Evolutionary conservation across 495 filamentous ascomycete genomes (phyloP), one percentile per base, ranked within the genome.

Genomic region (Glutinoglossum americanum): DNA sequence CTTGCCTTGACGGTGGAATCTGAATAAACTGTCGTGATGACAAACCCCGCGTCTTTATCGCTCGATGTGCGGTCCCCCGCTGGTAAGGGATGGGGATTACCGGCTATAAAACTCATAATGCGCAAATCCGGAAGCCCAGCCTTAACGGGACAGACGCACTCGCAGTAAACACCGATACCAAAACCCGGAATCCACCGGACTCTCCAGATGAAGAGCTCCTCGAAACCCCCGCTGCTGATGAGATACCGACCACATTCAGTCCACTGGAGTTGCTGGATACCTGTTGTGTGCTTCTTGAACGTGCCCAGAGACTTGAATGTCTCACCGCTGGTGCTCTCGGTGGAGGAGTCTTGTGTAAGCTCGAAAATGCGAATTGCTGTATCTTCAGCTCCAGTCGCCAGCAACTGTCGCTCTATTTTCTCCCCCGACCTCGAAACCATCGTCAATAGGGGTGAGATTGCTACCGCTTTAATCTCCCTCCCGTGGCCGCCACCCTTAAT

Each of bases 311-410:
- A 21, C 62, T 72, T 60, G 41, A 78, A 79, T 60, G 62, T 68
- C 2, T 64, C 66, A 30, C 59, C 60, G 55, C 62, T 47, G 13
- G 15, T 60, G 5, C 37, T 41, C 6, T 17, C 37, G 23, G 3
- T n/a, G 3, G 0, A 15, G 51, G 25, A 61, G 26, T 56, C 58
- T 30, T 21, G 7, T 5, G 35, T 23, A 25, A 69, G 69, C n/a
- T 66, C 62, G 69, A 78, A 85, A 26, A 97, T 75, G 21, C 85
- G 78, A 59, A 97, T 83, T 0, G 77, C 71, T 0, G 93, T 97
- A 62, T 97, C 92, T 68, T 97, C 92, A 0, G 87, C 83, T 0
- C 85, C 92, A 0, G 90, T 97, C 0, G 85, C 89, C 41, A 94
- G 67, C 19, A 81, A 69, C 28, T 57, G n/a, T 2, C 13, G 30